Conservation (phyloP, 2,329 filamentous ascomycete species). For the Myriangium duriaei region DNA sequence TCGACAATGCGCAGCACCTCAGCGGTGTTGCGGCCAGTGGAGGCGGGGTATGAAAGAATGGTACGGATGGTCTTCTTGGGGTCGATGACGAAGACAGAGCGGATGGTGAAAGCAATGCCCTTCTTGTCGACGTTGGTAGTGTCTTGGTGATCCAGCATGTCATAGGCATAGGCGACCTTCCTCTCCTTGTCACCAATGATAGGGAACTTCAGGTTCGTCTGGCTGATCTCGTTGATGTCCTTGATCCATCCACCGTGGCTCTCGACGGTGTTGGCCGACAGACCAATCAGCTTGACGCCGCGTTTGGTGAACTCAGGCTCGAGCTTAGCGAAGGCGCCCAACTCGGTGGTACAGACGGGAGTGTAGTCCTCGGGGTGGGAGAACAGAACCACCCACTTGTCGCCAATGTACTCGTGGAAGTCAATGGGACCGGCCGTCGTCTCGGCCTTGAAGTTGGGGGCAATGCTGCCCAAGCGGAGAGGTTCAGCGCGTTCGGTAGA, state of each 20-base stretch:
- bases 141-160: slow-evolving; percentile 43
- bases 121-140: slow-evolving; percentile 47
- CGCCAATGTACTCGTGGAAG: slow-evolving; percentile 60
- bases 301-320: slow-evolving; percentile 52
- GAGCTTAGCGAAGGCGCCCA: slow-evolving; percentile 51
- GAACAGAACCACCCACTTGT: slow-evolving; percentile 60
- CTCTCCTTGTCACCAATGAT: slow-evolving; percentile 43
- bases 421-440: slow-evolving; percentile 54
- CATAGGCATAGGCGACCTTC: slow-evolving; percentile 39
- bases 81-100: slow-evolving; percentile 53
- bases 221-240: slow-evolving; percentile 47
- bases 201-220: slow-evolving; percentile 36
- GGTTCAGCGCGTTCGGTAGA: slow-evolving; percentile 21
- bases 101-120: slow-evolving; percentile 50
- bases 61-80: slow-evolving; percentile 52
- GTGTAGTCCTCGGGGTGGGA: slow-evolving; percentile 54
- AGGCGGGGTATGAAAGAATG: slow-evolving; percentile 51
- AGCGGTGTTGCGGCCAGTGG: slow-evolving; percentile 44
- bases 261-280: slow-evolving; percentile 39
- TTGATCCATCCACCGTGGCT: slow-evolving; percentile 77
- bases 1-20: slow-evolving; percentile 41
- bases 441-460: slow-evolving; percentile 57
- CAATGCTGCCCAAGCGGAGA: slow-evolving; percentile 53
- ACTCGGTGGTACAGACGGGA: slow-evolving; percentile 50
- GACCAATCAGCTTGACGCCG: slow-evolving; percentile 49